Evolutionary conservation across 306 rosid genomes (phyloP).

Genomic region (Carpinus fangiana): DNA sequence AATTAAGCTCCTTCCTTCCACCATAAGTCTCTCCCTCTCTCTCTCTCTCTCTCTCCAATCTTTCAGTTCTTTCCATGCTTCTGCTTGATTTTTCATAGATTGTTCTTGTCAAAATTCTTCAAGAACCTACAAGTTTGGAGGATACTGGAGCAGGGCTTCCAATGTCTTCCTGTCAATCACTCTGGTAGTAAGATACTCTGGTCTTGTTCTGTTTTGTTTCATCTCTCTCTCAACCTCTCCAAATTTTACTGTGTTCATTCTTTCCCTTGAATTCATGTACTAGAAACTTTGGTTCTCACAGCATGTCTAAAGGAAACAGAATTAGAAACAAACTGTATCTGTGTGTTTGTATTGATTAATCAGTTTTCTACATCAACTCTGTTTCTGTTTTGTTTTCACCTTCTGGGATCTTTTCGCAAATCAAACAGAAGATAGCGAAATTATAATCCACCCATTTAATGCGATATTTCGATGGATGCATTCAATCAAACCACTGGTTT

Average conservation of each 20-base stretch:
- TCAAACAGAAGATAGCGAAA: constrained; percentile 11
- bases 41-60: constrained; percentile 3
- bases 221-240: neutral
- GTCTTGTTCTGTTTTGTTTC: constrained; percentile 12
- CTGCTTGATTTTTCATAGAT: constrained; percentile 29
- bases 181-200: constrained; percentile 15
- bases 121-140: constrained; percentile 5
- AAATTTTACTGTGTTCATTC: constrained; percentile 9
- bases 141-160: constrained; percentile 19
- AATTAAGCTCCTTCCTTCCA: constrained; percentile 17
- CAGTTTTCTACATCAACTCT: constrained; percentile 7
- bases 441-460: neutral
- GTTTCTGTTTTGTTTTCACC: constrained; percentile 14
- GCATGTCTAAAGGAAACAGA: no score
- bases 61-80: constrained; percentile 18
- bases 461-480: constrained; percentile 54
- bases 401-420: constrained; percentile 13
- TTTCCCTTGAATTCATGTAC: neutral
- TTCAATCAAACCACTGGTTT: constrained; percentile 53
- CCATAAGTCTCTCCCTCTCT: constrained; percentile 41
- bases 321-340: neutral
- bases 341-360: constrained; percentile 26
- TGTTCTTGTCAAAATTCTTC: constrained; percentile 20
- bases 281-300: neutral
- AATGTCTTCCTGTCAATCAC: neutral